Percentiles rank a stretch among this genome's conserved stretches.
Conservation (phyloP, 2,329 filamentous ascomycete species). For the Neodidymelliopsis sp. region DNA sequence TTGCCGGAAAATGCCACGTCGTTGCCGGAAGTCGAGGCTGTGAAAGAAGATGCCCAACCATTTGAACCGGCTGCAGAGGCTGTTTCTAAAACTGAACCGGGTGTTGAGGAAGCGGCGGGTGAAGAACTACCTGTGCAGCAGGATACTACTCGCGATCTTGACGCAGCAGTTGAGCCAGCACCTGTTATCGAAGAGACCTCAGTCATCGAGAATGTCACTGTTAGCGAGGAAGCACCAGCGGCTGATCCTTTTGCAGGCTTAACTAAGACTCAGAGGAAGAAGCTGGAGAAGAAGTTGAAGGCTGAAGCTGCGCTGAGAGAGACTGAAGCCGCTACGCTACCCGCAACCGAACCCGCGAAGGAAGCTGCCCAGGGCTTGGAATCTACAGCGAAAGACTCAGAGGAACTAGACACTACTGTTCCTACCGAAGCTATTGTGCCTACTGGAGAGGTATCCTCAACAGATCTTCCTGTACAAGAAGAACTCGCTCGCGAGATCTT, state of each 20-base stretch:
- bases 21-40: background rate
- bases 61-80: background rate
- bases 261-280: conserved; percentile 37
- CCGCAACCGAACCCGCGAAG: background rate
- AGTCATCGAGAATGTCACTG: too few species aligned
- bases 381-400: background rate
- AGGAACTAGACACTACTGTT: background rate
- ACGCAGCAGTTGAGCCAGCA: background rate
- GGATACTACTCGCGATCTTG: background rate
- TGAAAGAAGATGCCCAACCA: background rate
- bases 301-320: conserved; percentile 35
- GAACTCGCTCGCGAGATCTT: too few species aligned
- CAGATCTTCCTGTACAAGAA: too few species aligned
- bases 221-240: too few species aligned
- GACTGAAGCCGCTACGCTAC: background rate
- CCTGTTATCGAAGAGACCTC: background rate
- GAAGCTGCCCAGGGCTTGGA: background rate
- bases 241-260: conserved; percentile 39
- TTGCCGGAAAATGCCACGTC: background rate
- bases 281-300: conserved; percentile 45
- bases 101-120: conserved; percentile 35
- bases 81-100: conserved; percentile 42
- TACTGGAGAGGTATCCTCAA: too few species aligned
- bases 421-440: too few species aligned
- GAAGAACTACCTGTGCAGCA: conserved; percentile 25